Conservation (phyloP, 257 asterid species). For the Ligustrum vulgare region DNA sequence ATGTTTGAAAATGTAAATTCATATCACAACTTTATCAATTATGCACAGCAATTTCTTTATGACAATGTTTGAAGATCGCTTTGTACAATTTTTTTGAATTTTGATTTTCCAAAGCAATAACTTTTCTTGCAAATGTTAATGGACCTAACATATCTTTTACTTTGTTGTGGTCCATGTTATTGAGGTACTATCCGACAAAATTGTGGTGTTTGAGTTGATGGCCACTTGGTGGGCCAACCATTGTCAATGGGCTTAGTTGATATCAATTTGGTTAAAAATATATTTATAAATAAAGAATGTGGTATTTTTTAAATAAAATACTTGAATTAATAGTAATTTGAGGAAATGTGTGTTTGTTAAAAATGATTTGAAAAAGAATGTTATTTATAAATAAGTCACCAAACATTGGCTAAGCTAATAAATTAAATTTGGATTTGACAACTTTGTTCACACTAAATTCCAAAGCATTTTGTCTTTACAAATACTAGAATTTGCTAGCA, state of each 20-base stretch:
- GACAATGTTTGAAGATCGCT: not conserved
- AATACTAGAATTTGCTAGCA: not conserved
- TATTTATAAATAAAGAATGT: too few relatives aligned
- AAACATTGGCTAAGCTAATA: not conserved
- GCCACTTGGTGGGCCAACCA: constrained; percentile 20
- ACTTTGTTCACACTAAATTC: constrained; percentile 14
- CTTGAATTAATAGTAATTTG: too few relatives aligned
- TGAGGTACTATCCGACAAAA: not conserved
- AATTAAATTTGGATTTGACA: constrained; percentile 6
- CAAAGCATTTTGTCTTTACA: not conserved
- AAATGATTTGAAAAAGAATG: too few relatives aligned
- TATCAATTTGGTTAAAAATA: too few relatives aligned
- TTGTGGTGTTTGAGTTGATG: constrained; percentile 11
- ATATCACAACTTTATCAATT: not conserved
- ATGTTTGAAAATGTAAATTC: not conserved
- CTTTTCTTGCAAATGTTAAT: not conserved
- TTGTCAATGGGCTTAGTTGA: constrained; percentile 24
- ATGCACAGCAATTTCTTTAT: not conserved
- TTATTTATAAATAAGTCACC: too few relatives aligned
- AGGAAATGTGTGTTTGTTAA: too few relatives aligned
- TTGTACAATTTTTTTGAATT: not conserved
- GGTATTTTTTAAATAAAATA: too few relatives aligned
- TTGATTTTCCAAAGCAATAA: not conserved
- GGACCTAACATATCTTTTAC: constrained; percentile 6
- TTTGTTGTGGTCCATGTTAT: constrained; percentile 1